Percentiles rank a stretch among this genome's conserved stretches.
These are phyloP conservation scores for Paraurostyla sp. DNA, from an alignment of 73 alveolate genomes.

Conservation along the genomic window DNA sequence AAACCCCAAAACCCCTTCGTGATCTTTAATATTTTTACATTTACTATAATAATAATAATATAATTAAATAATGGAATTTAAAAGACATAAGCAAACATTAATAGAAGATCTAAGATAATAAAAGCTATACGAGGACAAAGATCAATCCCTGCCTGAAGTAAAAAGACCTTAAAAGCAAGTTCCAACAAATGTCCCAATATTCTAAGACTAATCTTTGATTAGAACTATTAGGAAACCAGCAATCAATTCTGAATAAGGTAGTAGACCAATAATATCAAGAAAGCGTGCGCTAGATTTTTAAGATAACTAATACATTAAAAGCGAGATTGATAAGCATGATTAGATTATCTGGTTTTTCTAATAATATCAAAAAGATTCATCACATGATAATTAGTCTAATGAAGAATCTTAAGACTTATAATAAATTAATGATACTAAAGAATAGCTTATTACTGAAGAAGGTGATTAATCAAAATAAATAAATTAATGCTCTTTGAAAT, in stretches of 20 bases:
- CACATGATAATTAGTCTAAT: too few relatives aligned
- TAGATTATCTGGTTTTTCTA: background rate
- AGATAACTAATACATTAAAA: background rate
- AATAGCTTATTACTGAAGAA: too few relatives aligned
- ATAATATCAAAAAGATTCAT: background rate
- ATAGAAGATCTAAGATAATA: background rate
- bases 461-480: too few relatives aligned
- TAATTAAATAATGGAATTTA: conserved; percentile 24
- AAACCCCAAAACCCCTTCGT: too few relatives aligned
- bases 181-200: background rate
- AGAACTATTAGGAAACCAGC: conserved; percentile 1
- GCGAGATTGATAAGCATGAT: conserved; percentile 2
- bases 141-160: background rate
- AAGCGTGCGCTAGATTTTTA: background rate
- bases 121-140: background rate
- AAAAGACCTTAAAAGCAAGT: background rate
- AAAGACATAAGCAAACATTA: background rate
- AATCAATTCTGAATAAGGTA: background rate
- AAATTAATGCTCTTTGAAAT: too few relatives aligned
- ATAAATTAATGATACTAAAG: too few relatives aligned
- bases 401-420: too few relatives aligned
- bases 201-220: background rate
- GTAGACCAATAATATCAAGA: background rate
- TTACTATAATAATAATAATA: background rate
- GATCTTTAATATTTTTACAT: too few relatives aligned